Percentiles rank a stretch among this genome's conserved stretches.
These are phyloP conservation scores for Mycena rebaudengoi DNA, from an alignment of 768 basidiomycete species.

Conservation along the genomic window DNA sequence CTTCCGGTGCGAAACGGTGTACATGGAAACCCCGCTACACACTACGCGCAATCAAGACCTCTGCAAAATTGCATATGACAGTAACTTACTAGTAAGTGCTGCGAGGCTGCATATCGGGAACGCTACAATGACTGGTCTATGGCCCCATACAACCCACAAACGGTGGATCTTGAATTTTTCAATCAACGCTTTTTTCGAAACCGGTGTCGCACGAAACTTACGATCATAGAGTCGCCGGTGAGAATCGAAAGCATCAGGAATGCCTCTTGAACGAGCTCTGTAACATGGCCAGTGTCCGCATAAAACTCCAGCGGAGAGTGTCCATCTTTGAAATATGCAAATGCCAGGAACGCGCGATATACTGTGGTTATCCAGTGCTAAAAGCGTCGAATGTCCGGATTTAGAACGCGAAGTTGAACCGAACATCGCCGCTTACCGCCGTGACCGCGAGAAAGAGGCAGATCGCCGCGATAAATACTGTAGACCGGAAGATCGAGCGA, in stretches of 20 bases:
- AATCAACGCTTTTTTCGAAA: too few relatives aligned
- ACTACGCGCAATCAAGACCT: neutral
- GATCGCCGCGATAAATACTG: conserved; percentile 20
- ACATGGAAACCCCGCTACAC: conserved; percentile 19
- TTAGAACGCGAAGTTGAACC: neutral
- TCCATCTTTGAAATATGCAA: conserved; percentile 16
- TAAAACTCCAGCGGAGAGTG: conserved; percentile 9
- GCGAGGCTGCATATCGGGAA: conserved; percentile 19
- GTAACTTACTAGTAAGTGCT: conserved; percentile 14
- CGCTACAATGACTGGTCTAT: neutral
- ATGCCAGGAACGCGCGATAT: conserved; percentile 17
- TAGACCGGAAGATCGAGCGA: conserved; percentile 15
- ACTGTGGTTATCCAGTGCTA: conserved; percentile 25
- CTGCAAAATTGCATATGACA: neutral
- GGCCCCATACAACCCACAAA: conserved; percentile 26
- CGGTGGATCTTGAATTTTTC: conserved; percentile 19
- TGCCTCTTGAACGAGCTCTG: conserved; percentile 11
- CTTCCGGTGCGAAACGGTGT: neutral
- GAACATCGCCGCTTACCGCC: conserved; percentile 11
- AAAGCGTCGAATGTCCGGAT: too few relatives aligned
- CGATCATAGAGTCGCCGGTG: conserved; percentile 24
- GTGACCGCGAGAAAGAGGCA: conserved; percentile 17
- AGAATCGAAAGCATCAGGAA: conserved; percentile 23
- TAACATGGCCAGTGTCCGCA: conserved; percentile 7
- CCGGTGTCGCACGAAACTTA: neutral